Conservation (phyloP, 2,329 filamentous ascomycete genomes). For the Spiromastix sp. region DNA sequence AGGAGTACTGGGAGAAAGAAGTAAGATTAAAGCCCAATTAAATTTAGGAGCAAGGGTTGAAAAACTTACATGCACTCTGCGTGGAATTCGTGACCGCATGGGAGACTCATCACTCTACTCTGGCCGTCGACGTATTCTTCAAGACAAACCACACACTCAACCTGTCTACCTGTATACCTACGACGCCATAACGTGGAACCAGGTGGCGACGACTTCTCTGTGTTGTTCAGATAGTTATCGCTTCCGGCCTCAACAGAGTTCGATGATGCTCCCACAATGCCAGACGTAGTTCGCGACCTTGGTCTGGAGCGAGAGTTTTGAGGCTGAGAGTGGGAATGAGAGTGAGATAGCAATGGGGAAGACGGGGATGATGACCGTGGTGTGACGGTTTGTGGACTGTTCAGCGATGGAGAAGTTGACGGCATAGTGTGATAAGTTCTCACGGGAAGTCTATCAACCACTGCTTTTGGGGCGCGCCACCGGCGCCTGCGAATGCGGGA, state of each 20-base stretch:
- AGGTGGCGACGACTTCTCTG: conserved; percentile 39
- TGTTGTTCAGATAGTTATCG: conserved; percentile 6
- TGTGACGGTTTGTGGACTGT: conserved; percentile 49
- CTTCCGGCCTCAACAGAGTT: conserved; percentile 9
- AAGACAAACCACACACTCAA: conserved; percentile 91
- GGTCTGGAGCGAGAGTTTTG: conserved; percentile 23
- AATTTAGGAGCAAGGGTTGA: conserved; percentile 2
- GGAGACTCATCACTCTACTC: conserved; percentile 90
- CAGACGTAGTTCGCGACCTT: conserved; percentile 28
- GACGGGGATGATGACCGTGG: conserved; percentile 59
- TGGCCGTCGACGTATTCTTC: conserved; percentile 95
- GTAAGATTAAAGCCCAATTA: not conserved
- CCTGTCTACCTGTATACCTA: conserved; percentile 54
- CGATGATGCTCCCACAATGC: conserved; percentile 17
- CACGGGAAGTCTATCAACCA: conserved; percentile 89
- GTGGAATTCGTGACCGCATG: conserved; percentile 96
- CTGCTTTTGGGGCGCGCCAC: conserved; percentile 95
- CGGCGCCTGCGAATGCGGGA: conserved; percentile 79
- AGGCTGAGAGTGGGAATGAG: conserved; percentile 20
- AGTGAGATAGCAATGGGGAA: conserved; percentile 61
- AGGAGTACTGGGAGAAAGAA: conserved; percentile 57
- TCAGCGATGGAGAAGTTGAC: conserved; percentile 48
- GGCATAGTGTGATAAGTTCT: conserved; percentile 86
- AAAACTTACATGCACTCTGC: conserved; percentile 89
- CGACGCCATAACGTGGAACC: conserved; percentile 37